A percentile compares a stretch with the other conserved stretches of the same genome.
These are phyloP conservation scores for Aspergillus biplanus DNA, from an alignment of 495 filamentous ascomycete species.

Conservation along the genomic window DNA sequence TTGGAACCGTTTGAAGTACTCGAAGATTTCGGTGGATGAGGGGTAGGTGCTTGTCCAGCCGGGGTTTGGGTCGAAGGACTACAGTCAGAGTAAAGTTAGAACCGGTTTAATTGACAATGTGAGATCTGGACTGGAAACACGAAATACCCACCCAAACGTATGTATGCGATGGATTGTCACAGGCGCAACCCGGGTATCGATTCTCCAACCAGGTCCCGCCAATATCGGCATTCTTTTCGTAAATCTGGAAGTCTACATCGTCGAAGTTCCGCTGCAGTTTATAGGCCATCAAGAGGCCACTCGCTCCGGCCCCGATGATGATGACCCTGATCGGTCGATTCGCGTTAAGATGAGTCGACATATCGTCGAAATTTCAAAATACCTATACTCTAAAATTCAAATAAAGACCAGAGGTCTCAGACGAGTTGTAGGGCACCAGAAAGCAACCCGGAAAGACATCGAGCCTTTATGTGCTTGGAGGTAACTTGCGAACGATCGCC, in stretches of 20 bases:
- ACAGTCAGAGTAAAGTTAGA: background rate
- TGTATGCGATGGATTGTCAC: slow-evolving; percentile 30
- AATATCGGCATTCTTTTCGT: slow-evolving; percentile 49
- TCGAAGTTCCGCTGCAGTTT: slow-evolving; percentile 38
- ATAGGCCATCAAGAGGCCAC: slow-evolving; percentile 43
- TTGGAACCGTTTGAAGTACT: background rate
- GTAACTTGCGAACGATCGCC: no score
- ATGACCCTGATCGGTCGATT: slow-evolving; percentile 17
- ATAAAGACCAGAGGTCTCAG: no score
- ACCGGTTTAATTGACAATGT: no score
- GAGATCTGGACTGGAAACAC: no score
- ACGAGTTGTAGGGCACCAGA: no score
- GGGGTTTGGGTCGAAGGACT: background rate
- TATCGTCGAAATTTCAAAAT: no score
- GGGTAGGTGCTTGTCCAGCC: background rate
- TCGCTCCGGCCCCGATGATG: slow-evolving; percentile 45
- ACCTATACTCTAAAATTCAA: no score
- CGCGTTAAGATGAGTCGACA: background rate
- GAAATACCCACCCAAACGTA: background rate
- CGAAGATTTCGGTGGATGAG: background rate
- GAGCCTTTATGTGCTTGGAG: no score
- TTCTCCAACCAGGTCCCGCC: slow-evolving; percentile 64
- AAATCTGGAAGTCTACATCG: slow-evolving; percentile 39
- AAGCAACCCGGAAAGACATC: no score
- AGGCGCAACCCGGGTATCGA: slow-evolving; percentile 59